phyloP scores from a whole-genome alignment of 139 green algal species.

The Coelastrella sp. region DNA sequence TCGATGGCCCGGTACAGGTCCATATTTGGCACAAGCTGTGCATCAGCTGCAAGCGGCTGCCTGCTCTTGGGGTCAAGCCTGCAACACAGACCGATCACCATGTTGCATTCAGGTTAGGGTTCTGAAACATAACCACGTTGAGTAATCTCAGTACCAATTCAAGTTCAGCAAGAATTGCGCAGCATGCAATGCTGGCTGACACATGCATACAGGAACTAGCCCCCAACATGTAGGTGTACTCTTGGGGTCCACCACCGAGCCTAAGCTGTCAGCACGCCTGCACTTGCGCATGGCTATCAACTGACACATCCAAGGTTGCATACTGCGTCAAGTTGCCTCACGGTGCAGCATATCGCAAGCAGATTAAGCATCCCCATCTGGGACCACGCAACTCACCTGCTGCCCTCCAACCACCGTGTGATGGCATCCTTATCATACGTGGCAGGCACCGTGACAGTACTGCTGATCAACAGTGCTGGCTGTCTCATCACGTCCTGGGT shows the following conservation, averaged over 20 bases:
- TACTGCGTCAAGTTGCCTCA: too few species aligned
- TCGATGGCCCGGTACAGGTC: conserved; percentile 44
- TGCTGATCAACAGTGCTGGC: conserved; percentile 38
- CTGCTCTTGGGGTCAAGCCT: conserved; percentile 36
- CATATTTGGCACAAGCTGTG: conserved; percentile 45
- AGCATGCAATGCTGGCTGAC: too few species aligned
- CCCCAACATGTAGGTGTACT: too few species aligned
- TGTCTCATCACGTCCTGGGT: conserved; percentile 32
- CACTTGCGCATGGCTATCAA: neutral
- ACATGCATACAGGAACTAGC: neutral
- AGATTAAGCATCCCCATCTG: neutral
- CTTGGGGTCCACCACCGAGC: too few species aligned
- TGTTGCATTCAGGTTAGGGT: too few species aligned
- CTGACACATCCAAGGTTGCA: too few species aligned
- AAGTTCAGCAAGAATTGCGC: too few species aligned
- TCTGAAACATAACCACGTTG: too few species aligned
- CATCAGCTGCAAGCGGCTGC: conserved; percentile 25
- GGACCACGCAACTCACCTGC: neutral
- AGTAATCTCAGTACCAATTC: too few species aligned
- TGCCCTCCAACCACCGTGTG: conserved; percentile 15
- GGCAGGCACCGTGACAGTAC: conserved; percentile 21
- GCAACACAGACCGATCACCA: too few species aligned
- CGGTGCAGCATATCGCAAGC: too few species aligned
- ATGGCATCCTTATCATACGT: conserved; percentile 46
- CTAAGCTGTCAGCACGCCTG: too few species aligned